These are phyloP conservation scores for Fraxinus nigra DNA, from an alignment of 305 asterid genomes.

Conservation along the genomic window DNA sequence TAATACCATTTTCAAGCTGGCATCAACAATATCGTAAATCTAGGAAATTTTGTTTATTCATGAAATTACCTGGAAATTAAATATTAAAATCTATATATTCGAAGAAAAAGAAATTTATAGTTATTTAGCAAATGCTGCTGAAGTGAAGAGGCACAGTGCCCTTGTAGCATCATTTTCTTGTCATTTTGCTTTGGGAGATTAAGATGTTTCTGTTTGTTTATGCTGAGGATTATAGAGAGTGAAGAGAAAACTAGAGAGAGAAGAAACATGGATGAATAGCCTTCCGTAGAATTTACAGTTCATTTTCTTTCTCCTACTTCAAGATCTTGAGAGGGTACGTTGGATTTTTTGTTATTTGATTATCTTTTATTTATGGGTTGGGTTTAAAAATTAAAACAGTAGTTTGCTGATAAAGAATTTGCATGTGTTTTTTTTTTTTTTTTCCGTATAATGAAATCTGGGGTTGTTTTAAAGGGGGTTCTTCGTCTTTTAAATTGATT, in stretches of 20 bases:
- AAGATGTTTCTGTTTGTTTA: constrained; percentile 25
- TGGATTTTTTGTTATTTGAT: constrained; percentile 25
- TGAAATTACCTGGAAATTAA: constrained; percentile 6
- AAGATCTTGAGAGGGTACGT: constrained; percentile 26
- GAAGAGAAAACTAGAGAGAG: constrained; percentile 6
- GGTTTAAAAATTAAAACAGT: background rate
- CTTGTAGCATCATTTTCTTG: constrained; percentile 33
- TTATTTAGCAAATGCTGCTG: background rate
- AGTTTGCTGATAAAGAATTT: background rate
- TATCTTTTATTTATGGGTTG: background rate
- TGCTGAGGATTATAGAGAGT: constrained; percentile 16
- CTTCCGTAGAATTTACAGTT: constrained; percentile 15
- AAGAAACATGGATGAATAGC: constrained; percentile 3
- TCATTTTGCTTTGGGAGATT: constrained; percentile 30
- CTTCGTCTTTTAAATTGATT: background rate
- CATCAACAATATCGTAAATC: constrained; percentile 51
- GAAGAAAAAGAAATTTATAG: background rate
- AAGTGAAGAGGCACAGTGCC: constrained; percentile 16
- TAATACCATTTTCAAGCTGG: constrained; percentile 37
- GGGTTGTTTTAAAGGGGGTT: background rate
- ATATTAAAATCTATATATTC: background rate
- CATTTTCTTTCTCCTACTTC: background rate
- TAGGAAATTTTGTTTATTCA: constrained; percentile 28
- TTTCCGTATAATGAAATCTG: background rate
- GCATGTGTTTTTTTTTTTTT: background rate